Evolutionary conservation across 331 rosid species (phyloP).

Genomic region (Prunus yedoensis): DNA sequence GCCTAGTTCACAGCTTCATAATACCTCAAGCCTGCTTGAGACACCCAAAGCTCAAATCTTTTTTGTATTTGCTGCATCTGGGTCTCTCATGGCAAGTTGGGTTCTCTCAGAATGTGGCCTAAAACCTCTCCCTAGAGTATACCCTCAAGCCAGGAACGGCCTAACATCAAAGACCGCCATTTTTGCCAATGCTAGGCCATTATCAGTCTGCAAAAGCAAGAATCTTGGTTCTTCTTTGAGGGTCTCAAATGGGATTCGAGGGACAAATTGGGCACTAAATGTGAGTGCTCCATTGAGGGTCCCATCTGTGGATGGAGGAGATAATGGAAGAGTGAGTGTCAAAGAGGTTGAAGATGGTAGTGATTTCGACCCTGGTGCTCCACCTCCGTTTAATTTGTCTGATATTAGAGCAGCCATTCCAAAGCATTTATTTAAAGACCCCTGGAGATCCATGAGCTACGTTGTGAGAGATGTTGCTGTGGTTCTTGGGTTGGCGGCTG

Average conservation of each 20-base stretch:
- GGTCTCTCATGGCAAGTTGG: slow-evolving; percentile 47
- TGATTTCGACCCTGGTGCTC: slow-evolving; percentile 37
- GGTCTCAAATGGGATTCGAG: slow-evolving; percentile 17
- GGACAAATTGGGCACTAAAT: slow-evolving; percentile 37
- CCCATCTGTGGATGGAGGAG: slow-evolving; percentile 26
- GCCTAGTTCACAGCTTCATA: background rate
- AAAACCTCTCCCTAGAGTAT: slow-evolving; percentile 34
- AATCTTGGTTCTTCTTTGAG: slow-evolving; percentile 23
- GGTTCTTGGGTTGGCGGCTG: slow-evolving; percentile 50
- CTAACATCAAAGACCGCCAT: slow-evolving; percentile 14
- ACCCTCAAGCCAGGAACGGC: slow-evolving; percentile 33
- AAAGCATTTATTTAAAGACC: slow-evolving; percentile 47
- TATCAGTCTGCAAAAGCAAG: slow-evolving; percentile 12
- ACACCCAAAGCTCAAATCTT: slow-evolving; percentile 11
- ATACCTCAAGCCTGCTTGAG: background rate
- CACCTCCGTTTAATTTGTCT: slow-evolving; percentile 44
- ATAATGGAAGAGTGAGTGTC: slow-evolving; percentile 15
- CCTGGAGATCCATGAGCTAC: slow-evolving; percentile 54
- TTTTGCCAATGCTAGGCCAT: slow-evolving; percentile 22
- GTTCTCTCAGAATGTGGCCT: slow-evolving; percentile 51
- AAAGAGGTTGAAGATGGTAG: slow-evolving; percentile 21
- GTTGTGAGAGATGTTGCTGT: slow-evolving; percentile 50
- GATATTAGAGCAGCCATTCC: slow-evolving; percentile 54
- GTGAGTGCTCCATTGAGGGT: slow-evolving; percentile 49
- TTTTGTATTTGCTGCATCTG: slow-evolving; percentile 14